phyloP scores from a whole-genome alignment of 1,284 basidiomycete genomes.

The Xanthoconium separans region DNA sequence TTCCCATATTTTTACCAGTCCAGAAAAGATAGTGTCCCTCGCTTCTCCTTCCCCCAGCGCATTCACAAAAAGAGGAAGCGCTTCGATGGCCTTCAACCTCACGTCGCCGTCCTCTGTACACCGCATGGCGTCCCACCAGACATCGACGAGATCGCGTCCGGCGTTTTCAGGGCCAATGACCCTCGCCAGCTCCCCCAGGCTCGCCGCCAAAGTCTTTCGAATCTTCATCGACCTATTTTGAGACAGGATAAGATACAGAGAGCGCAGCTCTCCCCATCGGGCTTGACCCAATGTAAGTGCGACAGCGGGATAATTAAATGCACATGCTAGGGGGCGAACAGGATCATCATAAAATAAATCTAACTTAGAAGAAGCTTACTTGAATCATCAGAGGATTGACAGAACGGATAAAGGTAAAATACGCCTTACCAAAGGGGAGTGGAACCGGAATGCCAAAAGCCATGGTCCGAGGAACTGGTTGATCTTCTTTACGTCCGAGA shows the following conservation, averaged over 20 bases:
- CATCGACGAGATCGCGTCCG: conserved; percentile 66
- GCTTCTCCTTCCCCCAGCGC: conserved; percentile 52
- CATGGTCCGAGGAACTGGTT: conserved; percentile 28
- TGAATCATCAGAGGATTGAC: conserved; percentile 11
- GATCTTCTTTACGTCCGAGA: conserved; percentile 54
- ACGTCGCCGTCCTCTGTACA: conserved; percentile 66
- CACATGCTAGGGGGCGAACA: conserved; percentile 83
- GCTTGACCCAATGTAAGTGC: conserved; percentile 76
- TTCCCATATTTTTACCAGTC: conserved; percentile 63
- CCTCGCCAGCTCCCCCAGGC: conserved; percentile 86
- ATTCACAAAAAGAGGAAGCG: conserved; percentile 57
- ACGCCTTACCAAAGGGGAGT: conserved; percentile 21
- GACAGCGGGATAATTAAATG: conserved; percentile 95
- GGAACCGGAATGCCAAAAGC: conserved; percentile 5
- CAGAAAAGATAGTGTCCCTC: conserved; percentile 49
- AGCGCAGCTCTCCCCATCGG: conserved; percentile 79
- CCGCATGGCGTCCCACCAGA: conserved; percentile 67
- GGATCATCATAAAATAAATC: conserved; percentile 53
- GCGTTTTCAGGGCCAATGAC: conserved; percentile 78
- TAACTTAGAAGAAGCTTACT: conserved; percentile 28
- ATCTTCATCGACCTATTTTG: conserved; percentile 62
- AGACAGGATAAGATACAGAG: conserved; percentile 67
- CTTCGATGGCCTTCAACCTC: conserved; percentile 67
- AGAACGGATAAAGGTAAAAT: background rate
- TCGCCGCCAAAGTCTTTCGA: conserved; percentile 79